phyloP scores from a whole-genome alignment of 345 rosid genomes.

The Gynandropsis gynandra region DNA sequence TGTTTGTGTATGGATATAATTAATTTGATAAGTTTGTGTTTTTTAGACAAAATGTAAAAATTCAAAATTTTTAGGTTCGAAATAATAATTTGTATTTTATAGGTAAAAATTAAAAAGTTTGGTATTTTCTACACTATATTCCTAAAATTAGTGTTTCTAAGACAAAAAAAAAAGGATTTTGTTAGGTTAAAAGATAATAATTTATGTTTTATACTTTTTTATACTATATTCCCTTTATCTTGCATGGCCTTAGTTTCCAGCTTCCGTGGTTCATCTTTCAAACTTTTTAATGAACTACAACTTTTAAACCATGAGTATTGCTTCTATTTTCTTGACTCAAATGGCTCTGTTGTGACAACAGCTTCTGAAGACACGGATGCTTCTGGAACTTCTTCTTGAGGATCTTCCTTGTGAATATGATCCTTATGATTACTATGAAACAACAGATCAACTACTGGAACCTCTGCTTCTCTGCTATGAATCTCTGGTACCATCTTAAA shows the following conservation, averaged over 20 bases:
- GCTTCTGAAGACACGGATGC: constrained; percentile 75
- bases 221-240: too few relatives aligned
- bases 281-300: constrained; percentile 1
- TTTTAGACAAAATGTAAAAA: too few relatives aligned
- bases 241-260: constrained; percentile 1
- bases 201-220: too few relatives aligned
- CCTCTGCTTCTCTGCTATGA: constrained; percentile 84
- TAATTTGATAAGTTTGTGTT: too few relatives aligned
- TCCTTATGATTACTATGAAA: constrained; percentile 69
- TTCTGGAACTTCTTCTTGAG: constrained; percentile 84
- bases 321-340: constrained; percentile 1
- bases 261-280: constrained; percentile 1
- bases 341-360: constrained; percentile 26
- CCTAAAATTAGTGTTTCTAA: too few relatives aligned
- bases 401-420: constrained; percentile 91
- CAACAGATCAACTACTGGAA: constrained; percentile 69
- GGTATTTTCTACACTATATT: too few relatives aligned
- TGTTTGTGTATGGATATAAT: too few relatives aligned
- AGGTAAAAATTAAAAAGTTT: too few relatives aligned
- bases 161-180: too few relatives aligned
- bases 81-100: too few relatives aligned
- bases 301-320: neutral
- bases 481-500: constrained; percentile 50
- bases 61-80: too few relatives aligned
- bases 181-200: too few relatives aligned